Conservation (phyloP, 495 filamentous ascomycete genomes). For the Annulohypoxylon maeteangense region DNA sequence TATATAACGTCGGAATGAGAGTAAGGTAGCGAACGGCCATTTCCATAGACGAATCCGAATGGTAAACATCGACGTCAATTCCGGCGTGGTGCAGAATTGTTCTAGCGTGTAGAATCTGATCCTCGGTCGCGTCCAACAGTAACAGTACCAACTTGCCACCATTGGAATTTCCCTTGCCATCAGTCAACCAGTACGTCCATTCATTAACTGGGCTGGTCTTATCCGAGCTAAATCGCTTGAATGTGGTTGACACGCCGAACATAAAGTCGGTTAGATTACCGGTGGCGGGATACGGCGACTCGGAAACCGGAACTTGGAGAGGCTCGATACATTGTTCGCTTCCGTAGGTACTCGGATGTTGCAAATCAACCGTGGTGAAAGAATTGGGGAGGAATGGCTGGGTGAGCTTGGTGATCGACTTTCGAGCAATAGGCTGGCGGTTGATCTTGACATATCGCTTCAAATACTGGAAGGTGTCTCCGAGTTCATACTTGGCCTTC, state of each 20-base stretch:
- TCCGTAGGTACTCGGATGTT: conserved; percentile 52
- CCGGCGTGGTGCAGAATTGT: conserved; percentile 59
- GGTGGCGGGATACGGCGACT: conserved; percentile 57
- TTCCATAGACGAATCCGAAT: conserved; percentile 67
- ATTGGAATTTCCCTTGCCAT: conserved; percentile 60
- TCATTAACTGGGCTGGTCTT: conserved; percentile 58
- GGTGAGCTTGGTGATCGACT: conserved; percentile 58
- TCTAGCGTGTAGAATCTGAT: conserved; percentile 54
- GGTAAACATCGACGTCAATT: conserved; percentile 71
- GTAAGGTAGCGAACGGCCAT: conserved; percentile 67
- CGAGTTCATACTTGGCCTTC: conserved; percentile 57
- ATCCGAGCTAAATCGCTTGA: conserved; percentile 55
- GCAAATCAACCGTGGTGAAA: conserved; percentile 57
- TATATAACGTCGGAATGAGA: conserved; percentile 64
- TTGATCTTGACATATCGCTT: conserved; percentile 61
- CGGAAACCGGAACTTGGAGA: conserved; percentile 57
- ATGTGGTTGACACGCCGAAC: conserved; percentile 62
- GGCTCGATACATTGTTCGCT: conserved; percentile 57
- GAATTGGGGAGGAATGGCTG: conserved; percentile 57
- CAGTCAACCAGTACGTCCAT: conserved; percentile 62
- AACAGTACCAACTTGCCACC: conserved; percentile 60
- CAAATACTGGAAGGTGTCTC: conserved; percentile 61
- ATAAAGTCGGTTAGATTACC: conserved; percentile 61
- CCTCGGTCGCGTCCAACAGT: conserved; percentile 55
- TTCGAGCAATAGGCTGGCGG: conserved; percentile 55